A percentile compares a stretch with the other conserved stretches of the same genome.
These are phyloP conservation scores for Oemleria cerasiformis DNA, from an alignment of 306 rosid species.

Conservation along the genomic window DNA sequence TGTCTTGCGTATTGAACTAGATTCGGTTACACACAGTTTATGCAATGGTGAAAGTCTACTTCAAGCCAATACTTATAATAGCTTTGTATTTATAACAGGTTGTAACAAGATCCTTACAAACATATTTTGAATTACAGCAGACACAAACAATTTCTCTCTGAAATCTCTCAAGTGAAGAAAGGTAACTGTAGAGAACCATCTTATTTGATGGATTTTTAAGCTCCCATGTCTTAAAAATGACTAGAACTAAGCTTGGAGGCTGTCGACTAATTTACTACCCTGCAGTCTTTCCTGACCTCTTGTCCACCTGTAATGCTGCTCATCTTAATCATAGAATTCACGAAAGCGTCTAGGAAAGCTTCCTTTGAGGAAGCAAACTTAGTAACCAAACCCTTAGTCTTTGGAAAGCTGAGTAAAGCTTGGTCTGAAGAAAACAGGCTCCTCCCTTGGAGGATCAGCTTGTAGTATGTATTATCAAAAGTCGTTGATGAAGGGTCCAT, in stretches of 20 bases:
- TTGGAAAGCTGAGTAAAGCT: constrained; percentile 37
- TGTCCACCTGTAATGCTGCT: constrained; percentile 50
- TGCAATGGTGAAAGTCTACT: neutral
- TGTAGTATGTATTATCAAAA: constrained; percentile 44
- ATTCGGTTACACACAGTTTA: neutral
- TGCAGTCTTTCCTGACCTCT: constrained; percentile 56
- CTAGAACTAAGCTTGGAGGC: constrained; percentile 20
- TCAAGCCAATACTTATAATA: neutral
- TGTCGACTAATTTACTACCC: constrained; percentile 35
- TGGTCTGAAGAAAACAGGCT: constrained; percentile 47
- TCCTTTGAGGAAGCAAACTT: constrained; percentile 37
- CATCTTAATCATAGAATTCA: constrained; percentile 42
- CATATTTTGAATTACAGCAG: neutral
- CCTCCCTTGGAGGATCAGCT: constrained; percentile 38
- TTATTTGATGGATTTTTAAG: neutral
- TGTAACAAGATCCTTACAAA: constrained; percentile 8
- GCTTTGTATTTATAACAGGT: constrained; percentile 3
- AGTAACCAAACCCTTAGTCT: constrained; percentile 36
- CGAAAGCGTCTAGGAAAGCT: constrained; percentile 40
- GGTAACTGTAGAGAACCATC: neutral
- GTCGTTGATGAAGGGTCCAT: constrained; percentile 45
- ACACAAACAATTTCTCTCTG: neutral
- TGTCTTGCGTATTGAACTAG: neutral
- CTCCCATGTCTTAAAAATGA: constrained; percentile 13
- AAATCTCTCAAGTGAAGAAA: neutral